Conservation (phyloP, 176 grass and related monocot genomes). For the Cenchrus americanus region DNA sequence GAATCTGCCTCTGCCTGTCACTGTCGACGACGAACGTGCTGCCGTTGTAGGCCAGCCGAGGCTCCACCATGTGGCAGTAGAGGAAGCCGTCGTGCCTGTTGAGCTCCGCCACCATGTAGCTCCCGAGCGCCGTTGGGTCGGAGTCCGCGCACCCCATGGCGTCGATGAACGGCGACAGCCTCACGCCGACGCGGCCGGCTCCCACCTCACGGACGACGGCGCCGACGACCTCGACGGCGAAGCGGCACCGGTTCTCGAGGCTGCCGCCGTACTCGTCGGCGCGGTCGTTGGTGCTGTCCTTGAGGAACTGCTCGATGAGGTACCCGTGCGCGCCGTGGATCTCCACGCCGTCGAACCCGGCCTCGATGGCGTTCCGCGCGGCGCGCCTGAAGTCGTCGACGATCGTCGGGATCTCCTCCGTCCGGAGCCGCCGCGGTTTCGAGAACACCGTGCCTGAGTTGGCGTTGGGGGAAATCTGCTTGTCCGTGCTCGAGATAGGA, state of each 20-base stretch:
- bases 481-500: slow-evolving; percentile 37
- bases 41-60: neutral
- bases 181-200: slow-evolving; percentile 6
- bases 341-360: slow-evolving; percentile 36
- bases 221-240: slow-evolving; percentile 5
- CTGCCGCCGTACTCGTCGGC: slow-evolving; percentile 10
- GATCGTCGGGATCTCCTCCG: neutral
- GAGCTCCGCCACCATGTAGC: slow-evolving; percentile 31
- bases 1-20: neutral
- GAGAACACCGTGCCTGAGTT: slow-evolving; percentile 21
- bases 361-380: slow-evolving; percentile 21
- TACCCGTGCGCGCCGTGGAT: slow-evolving; percentile 26
- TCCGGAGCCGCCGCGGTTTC: slow-evolving; percentile 22
- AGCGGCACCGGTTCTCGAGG: slow-evolving; percentile 41
- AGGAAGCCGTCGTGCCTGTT: neutral
- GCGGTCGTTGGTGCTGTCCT: slow-evolving; percentile 30
- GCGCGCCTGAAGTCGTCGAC: slow-evolving; percentile 49
- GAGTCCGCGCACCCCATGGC: slow-evolving; percentile 15
- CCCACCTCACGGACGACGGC: slow-evolving; percentile 24
- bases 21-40: neutral
- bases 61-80: slow-evolving; percentile 59
- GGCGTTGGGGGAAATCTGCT: neutral
- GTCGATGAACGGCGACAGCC: slow-evolving; percentile 13
- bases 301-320: slow-evolving; percentile 47
- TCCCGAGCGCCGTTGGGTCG: neutral